Conservation (phyloP, 768 basidiomycete genomes). For the Naganishia kalamii region DNA sequence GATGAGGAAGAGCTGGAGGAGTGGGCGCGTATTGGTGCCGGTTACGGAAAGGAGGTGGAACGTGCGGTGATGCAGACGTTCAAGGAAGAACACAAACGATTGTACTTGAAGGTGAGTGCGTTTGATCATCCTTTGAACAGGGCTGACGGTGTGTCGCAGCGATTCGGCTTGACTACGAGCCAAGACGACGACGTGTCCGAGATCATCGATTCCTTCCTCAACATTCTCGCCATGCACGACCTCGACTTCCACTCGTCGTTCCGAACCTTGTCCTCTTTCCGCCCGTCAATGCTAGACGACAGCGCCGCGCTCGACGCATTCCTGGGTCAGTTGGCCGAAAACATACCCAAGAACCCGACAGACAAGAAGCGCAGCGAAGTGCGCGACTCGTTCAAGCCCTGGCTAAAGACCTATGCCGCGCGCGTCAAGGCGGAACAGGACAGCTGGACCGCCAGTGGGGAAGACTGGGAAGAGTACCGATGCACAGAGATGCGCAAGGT, state of each 20-base stretch:
- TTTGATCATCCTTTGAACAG: neutral
- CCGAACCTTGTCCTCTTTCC: constrained; percentile 64
- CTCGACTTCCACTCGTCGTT: constrained; percentile 89
- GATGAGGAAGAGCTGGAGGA: constrained; percentile 55
- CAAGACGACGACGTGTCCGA: constrained; percentile 56
- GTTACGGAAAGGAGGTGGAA: constrained; percentile 59
- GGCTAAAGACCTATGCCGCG: constrained; percentile 60
- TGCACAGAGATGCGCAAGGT: constrained; percentile 50
- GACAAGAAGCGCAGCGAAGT: constrained; percentile 21
- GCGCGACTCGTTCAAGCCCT: constrained; percentile 44
- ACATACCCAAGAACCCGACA: constrained; percentile 8
- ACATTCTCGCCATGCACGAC: constrained; percentile 62
- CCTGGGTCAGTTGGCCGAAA: constrained; percentile 28
- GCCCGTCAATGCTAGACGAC: constrained; percentile 43
- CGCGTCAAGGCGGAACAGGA: constrained; percentile 53
- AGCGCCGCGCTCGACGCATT: constrained; percentile 14
- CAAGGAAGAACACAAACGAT: constrained; percentile 58
- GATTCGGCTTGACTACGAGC: constrained; percentile 63
- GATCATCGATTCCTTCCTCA: constrained; percentile 64
- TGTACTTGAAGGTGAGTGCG: constrained; percentile 46
- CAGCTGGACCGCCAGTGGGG: constrained; percentile 38
- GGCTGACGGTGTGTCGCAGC: constrained; percentile 47
- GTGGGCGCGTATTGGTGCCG: constrained; percentile 56
- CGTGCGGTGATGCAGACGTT: constrained; percentile 57
- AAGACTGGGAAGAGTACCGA: constrained; percentile 30